These are phyloP conservation scores for Babesia sp. DNA, from an alignment of 169 alveolate species.

Conservation along the genomic window DNA sequence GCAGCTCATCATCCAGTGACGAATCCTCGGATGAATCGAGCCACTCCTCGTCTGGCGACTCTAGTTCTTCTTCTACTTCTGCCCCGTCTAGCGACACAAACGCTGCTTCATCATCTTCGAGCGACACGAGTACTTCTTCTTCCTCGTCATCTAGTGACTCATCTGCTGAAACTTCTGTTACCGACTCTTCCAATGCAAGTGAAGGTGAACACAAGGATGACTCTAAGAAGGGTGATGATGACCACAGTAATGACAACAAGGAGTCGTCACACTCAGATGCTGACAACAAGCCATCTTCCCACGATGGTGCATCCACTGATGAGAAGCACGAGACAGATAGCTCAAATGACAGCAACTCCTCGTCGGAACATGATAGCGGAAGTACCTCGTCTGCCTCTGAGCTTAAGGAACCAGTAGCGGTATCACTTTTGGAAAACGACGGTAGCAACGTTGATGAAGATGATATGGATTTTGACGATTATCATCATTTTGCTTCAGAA, in stretches of 20 bases:
- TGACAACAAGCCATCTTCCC: neutral
- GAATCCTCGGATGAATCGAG: neutral
- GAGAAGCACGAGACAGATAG: neutral
- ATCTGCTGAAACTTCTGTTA: neutral
- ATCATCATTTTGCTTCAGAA: neutral
- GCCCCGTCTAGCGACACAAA: too few species aligned
- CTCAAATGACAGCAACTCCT: too few species aligned
- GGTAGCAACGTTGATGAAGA: neutral
- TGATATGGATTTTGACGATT: neutral
- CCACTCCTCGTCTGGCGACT: neutral
- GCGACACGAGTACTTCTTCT: neutral
- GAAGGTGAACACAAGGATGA: neutral
- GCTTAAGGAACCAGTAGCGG: slow-evolving; percentile 19
- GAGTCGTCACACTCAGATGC: slow-evolving; percentile 3
- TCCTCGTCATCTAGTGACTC: neutral
- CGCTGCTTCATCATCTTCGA: neutral
- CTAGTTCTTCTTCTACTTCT: too few species aligned
- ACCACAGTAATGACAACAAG: neutral
- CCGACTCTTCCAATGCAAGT: neutral
- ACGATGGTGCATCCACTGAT: neutral
- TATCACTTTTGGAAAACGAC: slow-evolving; percentile 14
- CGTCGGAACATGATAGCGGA: too few species aligned
- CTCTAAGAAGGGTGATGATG: neutral
- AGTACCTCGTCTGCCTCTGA: neutral
- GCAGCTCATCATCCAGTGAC: neutral